phyloP scores from a whole-genome alignment of 1,284 basidiomycete species.

The Cerioporus squamosus region DNA sequence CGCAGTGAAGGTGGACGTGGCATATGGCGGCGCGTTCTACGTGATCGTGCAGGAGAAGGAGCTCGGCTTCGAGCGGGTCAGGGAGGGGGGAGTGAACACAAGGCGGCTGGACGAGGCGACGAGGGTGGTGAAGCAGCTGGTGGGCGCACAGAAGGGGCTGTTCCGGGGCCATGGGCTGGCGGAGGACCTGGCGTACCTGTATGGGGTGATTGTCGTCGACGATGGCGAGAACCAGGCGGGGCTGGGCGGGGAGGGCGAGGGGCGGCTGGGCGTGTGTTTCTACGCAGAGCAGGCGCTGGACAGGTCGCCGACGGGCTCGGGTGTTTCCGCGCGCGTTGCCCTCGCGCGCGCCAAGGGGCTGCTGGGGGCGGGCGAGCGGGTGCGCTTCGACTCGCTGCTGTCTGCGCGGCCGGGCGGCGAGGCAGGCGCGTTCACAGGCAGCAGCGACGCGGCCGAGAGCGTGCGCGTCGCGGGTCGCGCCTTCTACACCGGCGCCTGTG shows the following conservation, averaged over 20 bases:
- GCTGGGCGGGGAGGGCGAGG: conserved; percentile 25
- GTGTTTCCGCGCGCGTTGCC: conserved; percentile 46
- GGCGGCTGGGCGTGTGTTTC: conserved; percentile 39
- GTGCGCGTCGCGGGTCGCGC: conserved; percentile 39
- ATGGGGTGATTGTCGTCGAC: conserved; percentile 45
- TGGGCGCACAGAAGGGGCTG: conserved; percentile 30
- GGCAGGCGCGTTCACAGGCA: conserved; percentile 37
- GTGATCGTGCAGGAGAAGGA: conserved; percentile 39
- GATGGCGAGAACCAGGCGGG: conserved; percentile 13
- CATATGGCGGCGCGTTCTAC: conserved; percentile 50
- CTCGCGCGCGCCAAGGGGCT: conserved; percentile 39
- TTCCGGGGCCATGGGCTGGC: conserved; percentile 37
- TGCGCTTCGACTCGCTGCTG: conserved; percentile 41
- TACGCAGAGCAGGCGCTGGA: conserved; percentile 49
- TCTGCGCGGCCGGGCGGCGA: conserved; percentile 17
- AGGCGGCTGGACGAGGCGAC: conserved; percentile 38
- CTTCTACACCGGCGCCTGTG: conserved; percentile 38
- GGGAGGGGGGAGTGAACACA: conserved; percentile 19
- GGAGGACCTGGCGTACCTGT: conserved; percentile 40
- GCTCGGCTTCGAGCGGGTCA: conserved; percentile 38
- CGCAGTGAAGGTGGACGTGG: conserved; percentile 39
- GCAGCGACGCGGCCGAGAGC: conserved; percentile 29
- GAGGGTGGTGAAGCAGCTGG: conserved; percentile 29
- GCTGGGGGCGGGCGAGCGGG: conserved; percentile 33
- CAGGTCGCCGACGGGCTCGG: conserved; percentile 47